Base-by-base conservation (phyloP, 140 eudicot genomes). In the Anethum foeniculum region DNA sequence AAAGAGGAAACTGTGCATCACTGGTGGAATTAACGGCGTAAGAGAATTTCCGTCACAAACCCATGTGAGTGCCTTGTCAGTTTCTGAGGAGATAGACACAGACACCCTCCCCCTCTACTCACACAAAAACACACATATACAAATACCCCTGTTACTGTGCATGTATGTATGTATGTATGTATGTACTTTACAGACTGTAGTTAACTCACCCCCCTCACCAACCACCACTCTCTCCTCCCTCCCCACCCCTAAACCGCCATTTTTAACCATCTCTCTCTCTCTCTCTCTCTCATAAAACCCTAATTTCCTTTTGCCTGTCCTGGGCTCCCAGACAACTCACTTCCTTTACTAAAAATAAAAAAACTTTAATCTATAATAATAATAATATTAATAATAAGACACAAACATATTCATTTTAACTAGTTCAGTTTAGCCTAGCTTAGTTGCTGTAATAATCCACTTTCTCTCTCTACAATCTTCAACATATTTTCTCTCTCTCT, bases 181-280 rank as follows among this genome's bases (percentile, higher is more conserved):
- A 74, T 43, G 19, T 46, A 25, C 43, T 44, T 58, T 68, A 68
- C 74, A 79, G 81, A 23, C 81, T 79, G 81, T 60, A 79, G 81
- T 79, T 79, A 32, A 52, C 71, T 77, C 69, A 60, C 6, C 43
- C 75, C 75, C 74, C 81, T 46, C 75, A 25, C 81, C 75, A 60
- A 79, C 75, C 75, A 39, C 15, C 81, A 39, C 74, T 62, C 38
- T n/a, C 72, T 13, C 62, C 5, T 19, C 18, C 7, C 36, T n/a
- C 39, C 74, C 80, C 39, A 0, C 39, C 69, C 60, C 60, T 3
- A 39, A 62, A 58, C 56, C 75, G 75, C 81, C 75, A 43, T 62
- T 79, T 79, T 79, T 79, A 79, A 39, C 60, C 81, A 19, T 56
- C 14, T 12, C 11, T 5, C 1, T 51, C 80, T 30, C 13, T 47